These are phyloP conservation scores for Epichloe coenophiala DNA, from an alignment of 2,329 filamentous ascomycete species.

Conservation along the genomic window DNA sequence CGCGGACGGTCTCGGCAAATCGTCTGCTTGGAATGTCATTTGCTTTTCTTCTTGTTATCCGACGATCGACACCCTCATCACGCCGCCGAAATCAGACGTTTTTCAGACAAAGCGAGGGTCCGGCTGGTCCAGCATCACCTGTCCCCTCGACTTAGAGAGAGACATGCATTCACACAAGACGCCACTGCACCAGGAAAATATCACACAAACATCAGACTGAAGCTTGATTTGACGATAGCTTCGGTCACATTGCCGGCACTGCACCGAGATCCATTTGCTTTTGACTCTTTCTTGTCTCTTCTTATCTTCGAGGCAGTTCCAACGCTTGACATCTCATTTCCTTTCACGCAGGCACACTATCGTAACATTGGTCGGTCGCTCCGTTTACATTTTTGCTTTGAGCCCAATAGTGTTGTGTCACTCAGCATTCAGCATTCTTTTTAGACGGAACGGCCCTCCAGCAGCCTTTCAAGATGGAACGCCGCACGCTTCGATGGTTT, in stretches of 20 bases:
- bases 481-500: too few relatives aligned
- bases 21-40: background rate
- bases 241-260: too few relatives aligned
- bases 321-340: background rate
- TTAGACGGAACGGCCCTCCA: too few relatives aligned
- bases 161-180: background rate
- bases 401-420: background rate
- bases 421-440: too few relatives aligned
- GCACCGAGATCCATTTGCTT: too few relatives aligned
- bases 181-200: too few relatives aligned
- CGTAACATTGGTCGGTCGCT: background rate
- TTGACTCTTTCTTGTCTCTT: too few relatives aligned
- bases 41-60: background rate
- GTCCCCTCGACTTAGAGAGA: background rate
- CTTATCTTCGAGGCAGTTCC: too few relatives aligned
- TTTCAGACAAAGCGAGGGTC: background rate
- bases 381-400: background rate
- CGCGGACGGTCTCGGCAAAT: background rate
- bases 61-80: background rate
- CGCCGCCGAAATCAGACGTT: background rate
- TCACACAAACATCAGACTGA: too few relatives aligned
- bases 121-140: background rate
- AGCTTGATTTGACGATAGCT: too few relatives aligned
- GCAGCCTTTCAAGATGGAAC: too few relatives aligned
- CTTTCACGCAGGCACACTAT: background rate